phyloP scores from a whole-genome alignment of 2,329 filamentous ascomycete genomes.

The Microcyclosporella mali region DNA sequence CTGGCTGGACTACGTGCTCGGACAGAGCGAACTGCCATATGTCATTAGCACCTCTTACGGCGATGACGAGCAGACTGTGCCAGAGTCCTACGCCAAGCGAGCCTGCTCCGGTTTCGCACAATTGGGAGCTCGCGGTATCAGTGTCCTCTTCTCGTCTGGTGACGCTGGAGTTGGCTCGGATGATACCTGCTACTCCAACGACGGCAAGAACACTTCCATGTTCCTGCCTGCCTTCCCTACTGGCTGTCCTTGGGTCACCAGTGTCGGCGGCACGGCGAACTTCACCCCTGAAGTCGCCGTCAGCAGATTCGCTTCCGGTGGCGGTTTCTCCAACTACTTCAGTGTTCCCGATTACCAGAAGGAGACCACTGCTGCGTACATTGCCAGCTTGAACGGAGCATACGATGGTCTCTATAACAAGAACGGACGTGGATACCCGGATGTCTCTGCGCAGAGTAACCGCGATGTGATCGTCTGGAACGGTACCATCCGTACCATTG shows the following conservation, averaged over 20 bases:
- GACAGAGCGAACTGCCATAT: constrained; percentile 51
- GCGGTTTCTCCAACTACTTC: constrained; percentile 44
- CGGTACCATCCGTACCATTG: constrained; percentile 33
- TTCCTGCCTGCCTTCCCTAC: constrained; percentile 44
- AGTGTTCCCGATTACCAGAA: constrained; percentile 40
- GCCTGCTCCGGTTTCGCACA: constrained; percentile 58
- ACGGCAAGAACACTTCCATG: constrained; percentile 38
- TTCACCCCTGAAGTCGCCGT: constrained; percentile 42
- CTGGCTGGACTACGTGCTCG: constrained; percentile 55
- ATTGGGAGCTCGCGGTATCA: constrained; percentile 61
- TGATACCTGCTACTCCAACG: constrained; percentile 42
- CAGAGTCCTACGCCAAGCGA: constrained; percentile 52
- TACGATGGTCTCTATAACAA: constrained; percentile 43
- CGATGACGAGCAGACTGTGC: constrained; percentile 60
- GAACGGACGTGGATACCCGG: constrained; percentile 41
- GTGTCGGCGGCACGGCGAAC: constrained; percentile 40
- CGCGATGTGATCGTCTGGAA: constrained; percentile 34
- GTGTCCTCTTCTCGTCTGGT: constrained; percentile 58
- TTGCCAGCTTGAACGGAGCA: constrained; percentile 35
- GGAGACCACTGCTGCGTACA: constrained; percentile 35
- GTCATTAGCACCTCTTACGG: constrained; percentile 62
- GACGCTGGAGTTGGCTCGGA: constrained; percentile 52
- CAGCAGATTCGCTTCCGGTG: constrained; percentile 50
- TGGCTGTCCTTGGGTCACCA: constrained; percentile 45
- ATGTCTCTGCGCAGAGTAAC: constrained; percentile 48